Conservation (phyloP, 805 yeast genomes). For the Yamadazyma nakazawae region DNA sequence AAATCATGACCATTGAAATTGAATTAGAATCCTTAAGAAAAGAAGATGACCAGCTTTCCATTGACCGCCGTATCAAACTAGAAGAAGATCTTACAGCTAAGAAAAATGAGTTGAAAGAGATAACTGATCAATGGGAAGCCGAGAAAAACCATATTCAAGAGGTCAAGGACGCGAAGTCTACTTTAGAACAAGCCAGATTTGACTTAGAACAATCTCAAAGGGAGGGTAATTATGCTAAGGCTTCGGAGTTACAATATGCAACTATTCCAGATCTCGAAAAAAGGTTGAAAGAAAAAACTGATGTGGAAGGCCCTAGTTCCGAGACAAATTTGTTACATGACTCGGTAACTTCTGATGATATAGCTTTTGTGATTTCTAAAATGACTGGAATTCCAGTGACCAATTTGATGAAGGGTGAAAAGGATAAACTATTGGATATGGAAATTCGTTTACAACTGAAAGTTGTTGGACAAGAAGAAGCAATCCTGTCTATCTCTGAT, state of each 20-base stretch:
- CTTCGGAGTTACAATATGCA: constrained; percentile 86
- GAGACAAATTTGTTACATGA: constrained; percentile 64
- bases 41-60: constrained; percentile 82
- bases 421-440: constrained; percentile 86
- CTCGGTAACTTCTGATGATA: constrained; percentile 90
- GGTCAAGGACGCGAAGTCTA: constrained; percentile 75
- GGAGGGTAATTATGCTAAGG: constrained; percentile 80
- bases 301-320: constrained; percentile 26
- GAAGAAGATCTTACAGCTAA: constrained; percentile 65
- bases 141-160: constrained; percentile 75
- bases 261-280: constrained; percentile 76
- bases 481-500: constrained; percentile 83
- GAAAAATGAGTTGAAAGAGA: constrained; percentile 59
- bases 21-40: constrained; percentile 92
- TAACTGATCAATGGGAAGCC: constrained; percentile 83
- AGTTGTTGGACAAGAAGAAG: constrained; percentile 95
- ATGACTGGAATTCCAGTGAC: constrained; percentile 96
- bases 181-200: constrained; percentile 77
- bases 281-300: constrained; percentile 48
- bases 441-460: constrained; percentile 70
- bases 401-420: constrained; percentile 89
- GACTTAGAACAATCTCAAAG: constrained; percentile 82
- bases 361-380: constrained; percentile 84
- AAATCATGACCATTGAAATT: constrained; percentile 89
- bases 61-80: constrained; percentile 72